Conservation (phyloP, 805 yeast species). For the Maudiozyma serrabonitensis region DNA sequence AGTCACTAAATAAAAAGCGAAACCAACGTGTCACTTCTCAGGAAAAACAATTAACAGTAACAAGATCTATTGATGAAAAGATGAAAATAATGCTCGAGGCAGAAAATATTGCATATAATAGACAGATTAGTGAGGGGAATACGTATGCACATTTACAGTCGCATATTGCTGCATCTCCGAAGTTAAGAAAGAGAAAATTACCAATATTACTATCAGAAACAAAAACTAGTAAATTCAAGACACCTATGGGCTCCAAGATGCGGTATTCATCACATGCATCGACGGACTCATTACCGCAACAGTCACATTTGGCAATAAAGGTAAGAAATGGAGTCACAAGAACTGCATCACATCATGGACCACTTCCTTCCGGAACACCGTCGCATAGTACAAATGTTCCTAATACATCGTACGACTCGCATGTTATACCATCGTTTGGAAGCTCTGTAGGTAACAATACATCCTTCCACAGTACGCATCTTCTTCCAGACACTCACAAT, state of each 20-base stretch:
- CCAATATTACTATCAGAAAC: conserved; percentile 26
- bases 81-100: conserved; percentile 20
- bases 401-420: conserved; percentile 2
- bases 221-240: conserved; percentile 18
- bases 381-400: conserved; percentile 13
- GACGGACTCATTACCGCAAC: conserved; percentile 14
- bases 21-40: conserved; percentile 9
- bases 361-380: conserved; percentile 10
- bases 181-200: conserved; percentile 19
- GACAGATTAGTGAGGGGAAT: conserved; percentile 12
- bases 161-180: conserved; percentile 26
- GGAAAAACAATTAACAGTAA: conserved; percentile 4
- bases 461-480: conserved; percentile 1
- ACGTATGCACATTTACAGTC: conserved; percentile 24
- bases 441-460: conserved; percentile 1
- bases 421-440: conserved; percentile 2
- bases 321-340: conserved; percentile 6
- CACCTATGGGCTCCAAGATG: conserved; percentile 15
- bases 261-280: conserved; percentile 1
- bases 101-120: conserved; percentile 12
- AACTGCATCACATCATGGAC: conserved; percentile 6
- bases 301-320: conserved; percentile 25
- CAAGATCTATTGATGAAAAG: conserved; percentile 19
- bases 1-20: conserved; percentile 10
- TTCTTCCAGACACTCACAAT: neutral